phyloP scores from a whole-genome alignment of 2,329 filamentous ascomycete species.

The Fusarium camptoceras region DNA sequence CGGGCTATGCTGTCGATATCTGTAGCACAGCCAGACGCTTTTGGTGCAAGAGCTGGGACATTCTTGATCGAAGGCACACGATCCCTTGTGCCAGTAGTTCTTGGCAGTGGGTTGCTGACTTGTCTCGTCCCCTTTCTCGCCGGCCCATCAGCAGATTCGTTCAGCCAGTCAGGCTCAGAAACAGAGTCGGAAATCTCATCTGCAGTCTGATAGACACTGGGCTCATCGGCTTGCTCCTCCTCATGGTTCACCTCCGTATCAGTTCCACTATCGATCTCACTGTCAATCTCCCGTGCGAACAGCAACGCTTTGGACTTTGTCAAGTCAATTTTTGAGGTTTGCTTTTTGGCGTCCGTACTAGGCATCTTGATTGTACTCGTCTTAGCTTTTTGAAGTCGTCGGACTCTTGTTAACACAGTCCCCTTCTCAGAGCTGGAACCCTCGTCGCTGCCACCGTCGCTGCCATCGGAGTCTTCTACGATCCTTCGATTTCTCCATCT shows the following conservation, averaged over 20 bases:
- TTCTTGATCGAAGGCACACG: slow-evolving; percentile 6
- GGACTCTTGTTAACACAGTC: slow-evolving; percentile 38
- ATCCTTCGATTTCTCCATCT: slow-evolving; percentile 21
- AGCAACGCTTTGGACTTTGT: slow-evolving; percentile 21
- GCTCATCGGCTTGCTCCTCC: slow-evolving; percentile 35
- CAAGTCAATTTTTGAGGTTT: background rate
- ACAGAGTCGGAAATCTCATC: slow-evolving; percentile 35
- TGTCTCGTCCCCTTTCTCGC: slow-evolving; percentile 8
- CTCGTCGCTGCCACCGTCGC: slow-evolving; percentile 28
- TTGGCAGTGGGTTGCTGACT: background rate
- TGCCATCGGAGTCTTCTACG: slow-evolving; percentile 41
- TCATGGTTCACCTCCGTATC: slow-evolving; percentile 16
- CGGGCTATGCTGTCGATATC: background rate
- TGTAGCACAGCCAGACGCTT: background rate
- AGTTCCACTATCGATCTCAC: slow-evolving; percentile 13
- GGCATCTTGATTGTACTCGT: background rate
- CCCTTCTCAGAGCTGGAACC: slow-evolving; percentile 26
- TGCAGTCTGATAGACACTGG: slow-evolving; percentile 44
- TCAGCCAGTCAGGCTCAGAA: slow-evolving; percentile 34
- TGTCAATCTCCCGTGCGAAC: slow-evolving; percentile 24
- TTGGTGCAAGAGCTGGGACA: slow-evolving; percentile 12
- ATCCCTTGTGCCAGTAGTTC: background rate
- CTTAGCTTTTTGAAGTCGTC: slow-evolving; percentile 30
- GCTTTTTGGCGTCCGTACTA: background rate
- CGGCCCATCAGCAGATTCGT: slow-evolving; percentile 24